Base-by-base conservation (phyloP, 2,329 filamentous ascomycete species). In the Hymenoscyphus salicellus region DNA sequence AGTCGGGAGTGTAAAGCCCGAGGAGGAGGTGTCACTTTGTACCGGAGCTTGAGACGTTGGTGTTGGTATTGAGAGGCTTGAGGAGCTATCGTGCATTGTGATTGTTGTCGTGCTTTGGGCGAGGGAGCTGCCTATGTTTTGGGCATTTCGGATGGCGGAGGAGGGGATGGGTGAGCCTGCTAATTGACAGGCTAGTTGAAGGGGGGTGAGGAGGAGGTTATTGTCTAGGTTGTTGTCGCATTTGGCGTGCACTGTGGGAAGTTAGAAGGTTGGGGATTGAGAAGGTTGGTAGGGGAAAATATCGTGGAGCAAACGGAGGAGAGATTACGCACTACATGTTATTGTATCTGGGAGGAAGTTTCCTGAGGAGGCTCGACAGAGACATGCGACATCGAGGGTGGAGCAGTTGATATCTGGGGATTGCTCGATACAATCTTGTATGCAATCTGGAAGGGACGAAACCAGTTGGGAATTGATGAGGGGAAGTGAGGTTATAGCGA, bases 301-400 rank as follows among this genome's bases (percentile, higher is more conserved):
- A 38, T 38, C 14, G 14, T 17, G n/a, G n/a, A 46, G 41, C 8
- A 46, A 46, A 23, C 17, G 17, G 41, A 23, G 41, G n/a, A 10
- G 41, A 46, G 41, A 14, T 17, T 2, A 55, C 46, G 16, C 23
- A 61, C 60, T 77, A 71, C 79, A 80, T n/a, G 72, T 71, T 17
- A 77, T 71, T 33, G 78, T 74, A 46, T 76, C 73, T 17, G 76
- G 73, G 5, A 81, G 74, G 61, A 80, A 76, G 38, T 71, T 72
- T 1, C 69, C 73, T 28, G 64, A 65, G 5, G 76, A 75, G 23
- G 72, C 72, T 63, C 71, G 71, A 73, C 79, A 81, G 61, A 80
- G 70, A 69, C 78, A 80, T 58, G 71, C 71, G 14, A 74, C 67
- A 63, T 77, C 72, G 60, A 67, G 68, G 8, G 72, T 64, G 14